These are phyloP conservation scores for Globisporangium acanthophoron DNA, from an alignment of 352 stramenopile genomes.

Conservation along the genomic window DNA sequence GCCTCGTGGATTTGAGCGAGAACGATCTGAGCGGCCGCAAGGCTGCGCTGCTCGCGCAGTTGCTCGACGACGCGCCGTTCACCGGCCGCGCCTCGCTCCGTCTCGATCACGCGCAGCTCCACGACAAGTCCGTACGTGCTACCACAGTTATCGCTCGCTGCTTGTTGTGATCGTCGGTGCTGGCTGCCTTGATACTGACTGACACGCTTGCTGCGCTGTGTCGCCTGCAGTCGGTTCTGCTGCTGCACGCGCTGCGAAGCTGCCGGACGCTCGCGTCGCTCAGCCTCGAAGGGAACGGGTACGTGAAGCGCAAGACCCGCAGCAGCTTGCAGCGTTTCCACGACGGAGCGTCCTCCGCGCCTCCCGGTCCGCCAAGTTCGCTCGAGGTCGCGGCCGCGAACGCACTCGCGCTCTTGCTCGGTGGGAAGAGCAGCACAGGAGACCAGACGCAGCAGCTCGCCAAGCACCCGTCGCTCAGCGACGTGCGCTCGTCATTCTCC, in stretches of 20 bases:
- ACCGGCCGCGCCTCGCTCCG: slow-evolving; percentile 36
- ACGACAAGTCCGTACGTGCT: slow-evolving; percentile 46
- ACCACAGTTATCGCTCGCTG: background rate
- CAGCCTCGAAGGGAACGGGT: slow-evolving; percentile 69
- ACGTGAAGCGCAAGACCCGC: slow-evolving; percentile 26
- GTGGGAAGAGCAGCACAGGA: slow-evolving; percentile 4
- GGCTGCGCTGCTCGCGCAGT: slow-evolving; percentile 37
- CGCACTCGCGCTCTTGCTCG: slow-evolving; percentile 37
- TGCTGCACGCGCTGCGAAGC: slow-evolving; percentile 52
- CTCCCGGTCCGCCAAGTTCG: slow-evolving; percentile 9
- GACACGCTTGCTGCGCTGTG: background rate
- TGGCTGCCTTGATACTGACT: background rate
- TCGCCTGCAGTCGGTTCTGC: slow-evolving; percentile 33
- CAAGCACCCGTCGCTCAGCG: background rate
- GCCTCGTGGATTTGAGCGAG: slow-evolving; percentile 66
- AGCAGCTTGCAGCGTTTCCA: slow-evolving; percentile 12
- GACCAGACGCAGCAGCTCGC: background rate
- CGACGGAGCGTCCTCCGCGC: slow-evolving; percentile 3
- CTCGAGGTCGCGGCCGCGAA: slow-evolving; percentile 40
- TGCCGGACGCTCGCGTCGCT: slow-evolving; percentile 50
- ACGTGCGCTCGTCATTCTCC: slow-evolving; percentile 1
- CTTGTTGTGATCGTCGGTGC: background rate
- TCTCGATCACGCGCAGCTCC: slow-evolving; percentile 47
- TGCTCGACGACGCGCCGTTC: slow-evolving; percentile 40
- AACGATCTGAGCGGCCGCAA: slow-evolving; percentile 56